Evolutionary conservation across 129 eudicot species (phyloP).

Genomic region (Cynara cardunculus): DNA sequence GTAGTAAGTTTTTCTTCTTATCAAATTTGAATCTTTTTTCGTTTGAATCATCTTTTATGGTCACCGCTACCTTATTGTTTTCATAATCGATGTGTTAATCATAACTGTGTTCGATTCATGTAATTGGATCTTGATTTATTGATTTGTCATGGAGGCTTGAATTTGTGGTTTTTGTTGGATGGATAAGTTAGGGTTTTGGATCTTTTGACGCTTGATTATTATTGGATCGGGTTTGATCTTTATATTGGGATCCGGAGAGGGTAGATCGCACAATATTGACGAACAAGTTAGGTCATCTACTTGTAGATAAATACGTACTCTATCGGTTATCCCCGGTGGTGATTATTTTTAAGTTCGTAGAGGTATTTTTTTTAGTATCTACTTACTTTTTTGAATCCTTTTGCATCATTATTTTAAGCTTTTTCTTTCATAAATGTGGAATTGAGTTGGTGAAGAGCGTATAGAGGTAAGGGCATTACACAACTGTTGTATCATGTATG

Average conservation of each 20-base stretch:
- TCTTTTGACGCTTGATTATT: neutral
- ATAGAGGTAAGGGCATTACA: neutral
- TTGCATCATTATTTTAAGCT: neutral
- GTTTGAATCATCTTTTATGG: slow-evolving; percentile 11
- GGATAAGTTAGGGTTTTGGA: slow-evolving; percentile 18
- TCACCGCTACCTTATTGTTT: neutral
- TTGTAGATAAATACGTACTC: neutral
- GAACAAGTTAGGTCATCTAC: neutral
- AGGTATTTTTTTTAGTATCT: neutral
- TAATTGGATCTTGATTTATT: slow-evolving; percentile 7
- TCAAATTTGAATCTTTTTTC: neutral
- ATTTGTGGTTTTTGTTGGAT: neutral
- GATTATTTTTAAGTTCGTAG: neutral
- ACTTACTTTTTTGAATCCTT: neutral
- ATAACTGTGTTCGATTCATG: neutral
- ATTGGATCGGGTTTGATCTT: slow-evolving; percentile 13
- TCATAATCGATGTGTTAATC: neutral
- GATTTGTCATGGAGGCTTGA: slow-evolving; percentile 13
- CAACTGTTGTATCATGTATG: neutral
- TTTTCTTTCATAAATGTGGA: slow-evolving; percentile 7
- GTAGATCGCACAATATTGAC: slow-evolving; percentile 11
- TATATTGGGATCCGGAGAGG: neutral
- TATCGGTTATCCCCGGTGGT: neutral
- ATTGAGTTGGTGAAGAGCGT: slow-evolving; percentile 2
- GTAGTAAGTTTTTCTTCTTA: slow-evolving; percentile 24